Conservation (phyloP, 2,329 filamentous ascomycete species). For the Bisporella sp. region DNA sequence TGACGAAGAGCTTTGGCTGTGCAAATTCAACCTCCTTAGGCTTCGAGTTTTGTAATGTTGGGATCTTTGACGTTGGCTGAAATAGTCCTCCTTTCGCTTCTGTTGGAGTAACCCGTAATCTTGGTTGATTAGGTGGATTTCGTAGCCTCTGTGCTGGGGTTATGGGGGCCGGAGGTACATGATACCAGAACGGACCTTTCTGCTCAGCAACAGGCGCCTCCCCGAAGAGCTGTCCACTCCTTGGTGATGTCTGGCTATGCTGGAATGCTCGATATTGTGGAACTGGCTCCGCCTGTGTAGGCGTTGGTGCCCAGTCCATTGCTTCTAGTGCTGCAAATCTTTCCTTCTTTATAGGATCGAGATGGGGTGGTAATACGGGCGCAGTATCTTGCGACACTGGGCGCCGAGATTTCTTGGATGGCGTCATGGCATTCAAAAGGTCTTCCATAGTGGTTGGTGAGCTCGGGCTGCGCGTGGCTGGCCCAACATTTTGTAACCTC, state of each 20-base stretch:
- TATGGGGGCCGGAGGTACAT: constrained; percentile 61
- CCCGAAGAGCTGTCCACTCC: constrained; percentile 28
- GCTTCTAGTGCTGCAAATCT: constrained; percentile 10
- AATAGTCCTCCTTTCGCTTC: constrained; percentile 43
- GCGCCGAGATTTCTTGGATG: background rate
- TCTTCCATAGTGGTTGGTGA: background rate
- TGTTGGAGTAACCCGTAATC: constrained; percentile 40
- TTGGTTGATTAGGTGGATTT: constrained; percentile 52
- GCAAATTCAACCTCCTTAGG: constrained; percentile 39
- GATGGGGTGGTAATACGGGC: background rate
- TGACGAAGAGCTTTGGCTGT: constrained; percentile 28
- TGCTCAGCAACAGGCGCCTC: constrained; percentile 13
- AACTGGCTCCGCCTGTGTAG: constrained; percentile 18
- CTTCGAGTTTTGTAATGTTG: background rate
- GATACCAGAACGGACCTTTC: constrained; percentile 56
- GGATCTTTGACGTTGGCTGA: constrained; percentile 25
- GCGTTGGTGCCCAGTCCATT: constrained; percentile 69
- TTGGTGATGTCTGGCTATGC: constrained; percentile 32
- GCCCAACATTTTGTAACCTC: constrained; percentile 15
- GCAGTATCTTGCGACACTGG: background rate
- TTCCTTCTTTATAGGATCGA: background rate
- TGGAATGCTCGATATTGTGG: constrained; percentile 50
- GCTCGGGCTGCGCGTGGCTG: constrained; percentile 8
- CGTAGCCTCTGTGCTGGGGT: constrained; percentile 55
- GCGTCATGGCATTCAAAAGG: background rate